These are phyloP conservation scores for Neoscytalidium dimidiatum DNA, from an alignment of 2,329 filamentous ascomycete species.

Conservation along the genomic window DNA sequence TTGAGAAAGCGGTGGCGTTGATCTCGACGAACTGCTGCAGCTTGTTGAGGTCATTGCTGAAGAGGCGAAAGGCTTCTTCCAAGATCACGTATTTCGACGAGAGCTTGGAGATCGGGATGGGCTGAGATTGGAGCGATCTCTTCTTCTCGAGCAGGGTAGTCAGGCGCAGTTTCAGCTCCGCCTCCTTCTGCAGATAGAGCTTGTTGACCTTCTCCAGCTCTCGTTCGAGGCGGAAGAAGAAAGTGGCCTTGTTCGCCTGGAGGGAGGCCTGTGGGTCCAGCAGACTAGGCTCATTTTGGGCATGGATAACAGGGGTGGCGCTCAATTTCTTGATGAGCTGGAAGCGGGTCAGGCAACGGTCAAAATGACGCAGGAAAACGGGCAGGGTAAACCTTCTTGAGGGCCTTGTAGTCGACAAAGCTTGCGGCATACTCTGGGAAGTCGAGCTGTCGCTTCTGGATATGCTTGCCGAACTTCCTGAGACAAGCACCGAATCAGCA, in stretches of 20 bases:
- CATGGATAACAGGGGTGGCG: slow-evolving; percentile 79
- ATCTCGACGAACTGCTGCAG: slow-evolving; percentile 98
- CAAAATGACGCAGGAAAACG: background rate
- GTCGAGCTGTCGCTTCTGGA: slow-evolving; percentile 98
- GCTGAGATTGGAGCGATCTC: slow-evolving; percentile 79
- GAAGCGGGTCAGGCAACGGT: slow-evolving; percentile 23
- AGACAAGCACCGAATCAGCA: slow-evolving; percentile 39
- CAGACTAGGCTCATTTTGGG: slow-evolving; percentile 64
- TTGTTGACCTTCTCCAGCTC: slow-evolving; percentile 98
- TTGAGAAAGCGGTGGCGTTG: slow-evolving; percentile 96
- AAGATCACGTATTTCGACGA: slow-evolving; percentile 93
- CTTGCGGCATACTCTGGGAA: slow-evolving; percentile 98
- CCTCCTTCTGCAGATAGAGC: slow-evolving; percentile 97
- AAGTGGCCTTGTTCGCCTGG: slow-evolving; percentile 96
- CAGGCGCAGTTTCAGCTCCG: slow-evolving; percentile 93
- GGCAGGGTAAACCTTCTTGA: slow-evolving; percentile 78
- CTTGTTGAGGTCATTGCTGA: slow-evolving; percentile 95
- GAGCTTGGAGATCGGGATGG: slow-evolving; percentile 74
- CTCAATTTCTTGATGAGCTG: slow-evolving; percentile 99
- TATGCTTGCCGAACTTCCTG: slow-evolving; percentile 99
- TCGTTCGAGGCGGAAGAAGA: slow-evolving; percentile 97
- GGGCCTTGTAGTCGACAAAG: slow-evolving; percentile 98
- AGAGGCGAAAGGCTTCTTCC: slow-evolving; percentile 96
- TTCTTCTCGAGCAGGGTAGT: slow-evolving; percentile 96
- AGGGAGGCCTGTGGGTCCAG: slow-evolving; percentile 83